Percentiles rank a stretch among this genome's conserved stretches.
Conservation (phyloP, 2,329 filamentous ascomycete species). For the Byssoonygena ceratinophila region DNA sequence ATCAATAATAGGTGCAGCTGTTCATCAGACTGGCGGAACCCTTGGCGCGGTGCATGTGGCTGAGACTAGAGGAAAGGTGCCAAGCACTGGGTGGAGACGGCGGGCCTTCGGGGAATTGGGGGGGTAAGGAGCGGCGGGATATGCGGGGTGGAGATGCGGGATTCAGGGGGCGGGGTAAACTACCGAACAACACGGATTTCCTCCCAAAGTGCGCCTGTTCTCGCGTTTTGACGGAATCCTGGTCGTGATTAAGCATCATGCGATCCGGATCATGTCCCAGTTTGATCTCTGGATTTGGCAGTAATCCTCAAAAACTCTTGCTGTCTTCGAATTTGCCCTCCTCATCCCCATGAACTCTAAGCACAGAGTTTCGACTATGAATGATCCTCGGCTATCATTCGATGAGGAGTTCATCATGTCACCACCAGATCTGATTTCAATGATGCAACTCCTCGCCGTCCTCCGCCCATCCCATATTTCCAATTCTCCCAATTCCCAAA, state of each 20-base stretch:
- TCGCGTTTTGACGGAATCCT: no score
- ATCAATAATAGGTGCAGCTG: constrained; percentile 9
- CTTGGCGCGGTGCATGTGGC: constrained; percentile 5
- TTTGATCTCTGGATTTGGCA: no score
- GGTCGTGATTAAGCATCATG: no score
- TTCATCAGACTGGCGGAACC: constrained; percentile 7
- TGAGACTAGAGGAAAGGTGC: constrained; percentile 8
- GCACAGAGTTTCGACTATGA: not conserved
- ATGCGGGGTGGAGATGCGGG: constrained; percentile 12
- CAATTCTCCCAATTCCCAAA: not conserved
- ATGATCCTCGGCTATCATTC: constrained; percentile 3
- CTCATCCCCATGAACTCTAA: not conserved
- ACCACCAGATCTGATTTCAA: not conserved
- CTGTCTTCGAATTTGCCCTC: not conserved
- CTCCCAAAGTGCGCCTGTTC: no score
- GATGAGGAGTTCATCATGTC: not conserved
- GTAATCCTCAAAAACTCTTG: no score
- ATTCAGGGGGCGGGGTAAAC: constrained; percentile 8
- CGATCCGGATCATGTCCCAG: no score
- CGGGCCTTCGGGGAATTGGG: constrained; percentile 10
- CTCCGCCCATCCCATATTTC: not conserved
- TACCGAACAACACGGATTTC: no score
- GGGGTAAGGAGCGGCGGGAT: constrained; percentile 12
- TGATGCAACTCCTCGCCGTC: not conserved
- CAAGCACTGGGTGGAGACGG: constrained; percentile 1